Evolutionary conservation across 1,284 basidiomycete genomes (phyloP).

Genomic region (Boletus sp.): DNA sequence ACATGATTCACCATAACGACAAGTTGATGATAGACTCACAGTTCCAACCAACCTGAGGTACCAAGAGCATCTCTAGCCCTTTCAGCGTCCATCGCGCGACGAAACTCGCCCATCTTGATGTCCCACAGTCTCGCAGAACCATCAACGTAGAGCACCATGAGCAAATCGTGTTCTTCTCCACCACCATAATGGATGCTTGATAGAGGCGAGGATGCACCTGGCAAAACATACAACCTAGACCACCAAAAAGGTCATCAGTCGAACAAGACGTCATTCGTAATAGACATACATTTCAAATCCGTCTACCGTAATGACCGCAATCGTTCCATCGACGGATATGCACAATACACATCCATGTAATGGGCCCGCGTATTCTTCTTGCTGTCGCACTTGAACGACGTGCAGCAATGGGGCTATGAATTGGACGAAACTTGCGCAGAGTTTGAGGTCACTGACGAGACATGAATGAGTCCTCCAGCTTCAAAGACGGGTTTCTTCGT

Average conservation of each 20-base stretch:
- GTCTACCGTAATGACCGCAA: constrained; percentile 75
- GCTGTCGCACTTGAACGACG: constrained; percentile 52
- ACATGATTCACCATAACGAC: constrained; percentile 9
- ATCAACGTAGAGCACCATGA: constrained; percentile 77
- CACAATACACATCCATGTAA: constrained; percentile 72
- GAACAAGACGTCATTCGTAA: constrained; percentile 1
- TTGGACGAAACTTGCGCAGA: constrained; percentile 64
- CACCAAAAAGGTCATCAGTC: constrained; percentile 1
- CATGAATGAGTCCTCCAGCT: constrained; percentile 19
- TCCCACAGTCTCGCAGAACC: constrained; percentile 86
- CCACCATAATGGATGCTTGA: constrained; percentile 62
- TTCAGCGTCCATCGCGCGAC: constrained; percentile 74
- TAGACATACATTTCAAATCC: constrained; percentile 68
- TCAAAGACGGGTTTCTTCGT: constrained; percentile 5
- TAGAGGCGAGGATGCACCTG: constrained; percentile 69
- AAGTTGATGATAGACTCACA: constrained; percentile 43
- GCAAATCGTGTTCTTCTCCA: constrained; percentile 46
- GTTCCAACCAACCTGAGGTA: constrained; percentile 67
- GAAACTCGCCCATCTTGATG: constrained; percentile 77
- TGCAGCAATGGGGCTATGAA: constrained; percentile 62
- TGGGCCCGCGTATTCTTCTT: constrained; percentile 53
- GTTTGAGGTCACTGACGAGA: constrained; percentile 49
- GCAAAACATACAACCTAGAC: constrained; percentile 69
- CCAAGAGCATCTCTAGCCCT: constrained; percentile 74
- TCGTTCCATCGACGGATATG: constrained; percentile 75